Evolutionary conservation across 1,139 yeast genomes (phyloP).

Genomic region (Yamadazyma oceani): DNA sequence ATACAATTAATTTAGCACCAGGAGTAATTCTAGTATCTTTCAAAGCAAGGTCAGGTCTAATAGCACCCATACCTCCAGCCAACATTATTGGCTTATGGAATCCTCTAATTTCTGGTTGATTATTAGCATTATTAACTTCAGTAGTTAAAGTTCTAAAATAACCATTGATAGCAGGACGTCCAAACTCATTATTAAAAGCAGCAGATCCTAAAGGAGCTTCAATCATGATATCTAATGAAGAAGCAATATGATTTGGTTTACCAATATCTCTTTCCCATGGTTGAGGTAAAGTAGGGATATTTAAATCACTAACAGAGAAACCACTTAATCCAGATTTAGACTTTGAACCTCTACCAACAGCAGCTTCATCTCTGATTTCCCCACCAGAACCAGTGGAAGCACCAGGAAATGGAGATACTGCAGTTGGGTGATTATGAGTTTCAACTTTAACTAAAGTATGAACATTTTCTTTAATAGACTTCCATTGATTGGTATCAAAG

Average conservation of each 20-base stretch:
- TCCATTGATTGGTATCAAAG: slow-evolving; percentile 69
- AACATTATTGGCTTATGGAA: slow-evolving; percentile 99
- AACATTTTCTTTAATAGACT: slow-evolving; percentile 70
- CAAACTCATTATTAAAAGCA: slow-evolving; percentile 97
- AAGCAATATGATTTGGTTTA: slow-evolving; percentile 89
- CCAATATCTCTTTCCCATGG: slow-evolving; percentile 95
- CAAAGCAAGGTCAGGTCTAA: slow-evolving; percentile 88
- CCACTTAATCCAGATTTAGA: slow-evolving; percentile 97
- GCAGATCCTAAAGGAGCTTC: slow-evolving; percentile 99
- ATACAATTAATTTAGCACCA: slow-evolving; percentile 86
- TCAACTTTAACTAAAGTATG: slow-evolving; percentile 94
- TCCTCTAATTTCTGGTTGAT: slow-evolving; percentile 80
- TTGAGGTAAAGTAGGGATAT: slow-evolving; percentile 80
- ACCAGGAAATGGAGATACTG: slow-evolving; percentile 98
- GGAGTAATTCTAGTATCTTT: slow-evolving; percentile 89
- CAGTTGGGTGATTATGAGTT: slow-evolving; percentile 99
- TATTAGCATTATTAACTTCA: slow-evolving; percentile 60
- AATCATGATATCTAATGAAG: slow-evolving; percentile 90
- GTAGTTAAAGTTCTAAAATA: slow-evolving; percentile 95
- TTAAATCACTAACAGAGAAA: slow-evolving; percentile 85
- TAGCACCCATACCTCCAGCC: slow-evolving; percentile 99
- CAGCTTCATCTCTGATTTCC: slow-evolving; percentile 99
- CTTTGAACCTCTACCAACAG: slow-evolving; percentile 97
- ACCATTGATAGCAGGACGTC: slow-evolving; percentile 96
- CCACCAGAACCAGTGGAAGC: slow-evolving; percentile 99